A percentile compares a stretch with the other conserved stretches of the same genome.
phyloP scores from a whole-genome alignment of 2,329 filamentous ascomycete genomes.

The Orbilia quercus region DNA sequence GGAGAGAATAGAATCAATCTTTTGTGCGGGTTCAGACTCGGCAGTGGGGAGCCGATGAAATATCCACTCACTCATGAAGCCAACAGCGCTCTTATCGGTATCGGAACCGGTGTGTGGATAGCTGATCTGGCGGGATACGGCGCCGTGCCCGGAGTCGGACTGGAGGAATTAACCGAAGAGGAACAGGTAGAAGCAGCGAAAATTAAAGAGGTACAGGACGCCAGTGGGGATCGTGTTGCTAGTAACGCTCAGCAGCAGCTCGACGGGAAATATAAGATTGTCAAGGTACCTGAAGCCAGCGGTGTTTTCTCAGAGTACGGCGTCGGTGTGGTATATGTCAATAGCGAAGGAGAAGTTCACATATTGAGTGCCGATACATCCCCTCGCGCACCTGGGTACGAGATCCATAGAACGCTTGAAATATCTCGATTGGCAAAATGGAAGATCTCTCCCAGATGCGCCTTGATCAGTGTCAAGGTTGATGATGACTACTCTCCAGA shows the following conservation, averaged over 20 bases:
- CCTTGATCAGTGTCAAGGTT: slow-evolving; percentile 37
- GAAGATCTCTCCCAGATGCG: slow-evolving; percentile 52
- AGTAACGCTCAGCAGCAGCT: neutral
- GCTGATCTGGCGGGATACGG: slow-evolving; percentile 50
- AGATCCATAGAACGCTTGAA: slow-evolving; percentile 48
- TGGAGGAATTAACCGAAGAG: slow-evolving; percentile 25
- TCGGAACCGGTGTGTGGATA: slow-evolving; percentile 49
- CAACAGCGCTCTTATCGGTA: slow-evolving; percentile 31
- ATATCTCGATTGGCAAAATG: slow-evolving; percentile 46
- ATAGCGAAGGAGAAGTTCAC: slow-evolving; percentile 48
- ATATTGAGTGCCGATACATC: slow-evolving; percentile 42
- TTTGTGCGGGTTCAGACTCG: slow-evolving; percentile 50
- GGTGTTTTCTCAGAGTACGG: slow-evolving; percentile 47
- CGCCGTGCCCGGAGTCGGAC: slow-evolving; percentile 41
- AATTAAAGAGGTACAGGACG: slow-evolving; percentile 8
- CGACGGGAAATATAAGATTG: slow-evolving; percentile 19
- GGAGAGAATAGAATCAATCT: slow-evolving; percentile 51
- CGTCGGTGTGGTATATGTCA: slow-evolving; percentile 43
- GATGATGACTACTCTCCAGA: slow-evolving; percentile 49
- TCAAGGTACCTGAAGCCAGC: slow-evolving; percentile 38
- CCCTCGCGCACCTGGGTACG: slow-evolving; percentile 32
- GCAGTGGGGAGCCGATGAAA: slow-evolving; percentile 45
- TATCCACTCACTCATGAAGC: slow-evolving; percentile 39
- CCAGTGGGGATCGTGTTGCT: slow-evolving; percentile 10
- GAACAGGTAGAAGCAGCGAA: slow-evolving; percentile 12